Base-by-base conservation (phyloP, 306 rosid genomes). In the Hippophae tibetana region DNA sequence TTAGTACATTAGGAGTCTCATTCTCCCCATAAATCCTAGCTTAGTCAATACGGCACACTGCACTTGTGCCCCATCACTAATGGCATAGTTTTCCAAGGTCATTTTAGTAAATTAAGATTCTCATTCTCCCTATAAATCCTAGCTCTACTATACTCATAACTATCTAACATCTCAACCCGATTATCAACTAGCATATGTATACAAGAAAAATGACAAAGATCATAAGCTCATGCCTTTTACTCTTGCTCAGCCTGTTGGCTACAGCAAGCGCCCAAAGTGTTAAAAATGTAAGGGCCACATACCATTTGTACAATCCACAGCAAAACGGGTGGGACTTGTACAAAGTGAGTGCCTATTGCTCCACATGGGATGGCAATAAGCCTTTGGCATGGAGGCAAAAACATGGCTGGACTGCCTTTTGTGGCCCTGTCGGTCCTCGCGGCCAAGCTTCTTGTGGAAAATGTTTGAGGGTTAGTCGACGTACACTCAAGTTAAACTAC, bases 351-450 rank as follows among this genome's bases (percentile, higher is more conserved):
- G 89, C 81, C 6, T 87, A 45, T 52, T 86, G 95, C 52, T 42
- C 95, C 5, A 81, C 95, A 4, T 86, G 88, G 88, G 88, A 86
- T 43, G 90, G 86, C 8, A n/a, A 74, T 54, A 41, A 77, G 67
- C 72, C 95, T 0, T 67, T 76, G 6, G 78, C 69, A 27, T 81
- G 87, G 86, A 84, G 95, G 7, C 79, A 77, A 68, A 84, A 75
- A 58, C 81, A 83, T 38, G 84, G 84, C 5, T 86, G 95, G 95
- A 86, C 90, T 0, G 74, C 95, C 40, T 86, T 81, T 26, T 83
- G 95, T 51, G 82, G 82, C 1, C 86, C 84, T 9, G 61, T 0
- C 18, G 95, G 90, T 1, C 86, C 79, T 52, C 79, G 40, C 1
- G 86, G 82, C 10, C 45, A 51, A 43, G 73, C 54, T 5, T 38